Evolutionary conservation across 2,329 filamentous ascomycete species (phyloP), one percentile per base, ranked within the genome.

Genomic region (Knufia fluminis): DNA sequence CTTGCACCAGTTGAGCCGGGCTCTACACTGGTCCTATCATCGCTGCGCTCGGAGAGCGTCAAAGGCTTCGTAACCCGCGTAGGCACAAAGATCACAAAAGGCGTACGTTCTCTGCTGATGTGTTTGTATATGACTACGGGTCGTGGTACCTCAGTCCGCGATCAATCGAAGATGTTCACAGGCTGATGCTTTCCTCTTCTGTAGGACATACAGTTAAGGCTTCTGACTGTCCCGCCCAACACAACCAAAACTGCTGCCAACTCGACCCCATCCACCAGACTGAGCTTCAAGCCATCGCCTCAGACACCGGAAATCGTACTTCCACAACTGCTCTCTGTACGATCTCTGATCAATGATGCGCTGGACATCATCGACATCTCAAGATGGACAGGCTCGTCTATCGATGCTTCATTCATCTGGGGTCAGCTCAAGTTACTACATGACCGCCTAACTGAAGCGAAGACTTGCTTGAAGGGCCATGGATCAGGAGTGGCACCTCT

Each of bases 51-150:
- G 49, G 92, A 98, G 70, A 81, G 79, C 57, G 82, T 97, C 54
- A 98, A 98, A 67, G 92, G 92, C 16, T 86, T 88, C 60, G 80
- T 97, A 52, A 97, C 91, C 1, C 80, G 92, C 48, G 80, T 94
- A 31, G 92, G 92, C 33, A 87, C 87, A n/a, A 81, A 85, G 46
- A 84, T 98, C 55, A 84, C 94, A 55, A 95, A 94, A 66, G 91
- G 89, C 57, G 86, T 90, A 73, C 59, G 82, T 75, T 40, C 3
- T 24, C 32, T 26, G 48, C 51, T 28, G 32, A 10, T 20, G 9
- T 19, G 22, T 19, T 24, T 32, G 19, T 32, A 17, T 32, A 20
- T 23, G n/a, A n/a, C 42, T 24, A 17, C 26, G 8, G 1, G 23
- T 22, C 28, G 33, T 17, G 2, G 23, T 42, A 33, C 53, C 36